Conservation (phyloP, 805 yeast species). For the Wickerhamiella brachini region DNA sequence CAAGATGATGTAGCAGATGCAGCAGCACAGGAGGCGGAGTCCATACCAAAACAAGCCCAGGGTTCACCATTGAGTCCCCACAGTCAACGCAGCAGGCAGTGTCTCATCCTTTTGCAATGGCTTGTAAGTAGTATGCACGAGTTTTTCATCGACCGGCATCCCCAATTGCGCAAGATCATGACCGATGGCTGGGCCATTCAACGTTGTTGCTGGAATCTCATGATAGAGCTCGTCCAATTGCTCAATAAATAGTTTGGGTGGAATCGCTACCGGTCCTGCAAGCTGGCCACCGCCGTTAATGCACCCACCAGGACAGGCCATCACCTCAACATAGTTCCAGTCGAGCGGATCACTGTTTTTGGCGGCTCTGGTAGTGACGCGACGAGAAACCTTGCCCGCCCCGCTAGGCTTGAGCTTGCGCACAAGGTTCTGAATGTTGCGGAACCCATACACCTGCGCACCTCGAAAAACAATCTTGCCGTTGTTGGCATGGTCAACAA, state of each 20-base stretch:
- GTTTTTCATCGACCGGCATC: background rate
- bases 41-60: too few species aligned
- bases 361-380: constrained; percentile 13
- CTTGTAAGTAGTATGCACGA: constrained; percentile 12
- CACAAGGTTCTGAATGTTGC: constrained; percentile 87
- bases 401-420: constrained; percentile 51
- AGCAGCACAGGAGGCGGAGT: too few species aligned
- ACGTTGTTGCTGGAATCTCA: constrained; percentile 8
- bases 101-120: constrained; percentile 11
- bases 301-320: constrained; percentile 98
- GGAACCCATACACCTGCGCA: constrained; percentile 75
- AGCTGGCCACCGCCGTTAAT: constrained; percentile 95
- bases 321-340: constrained; percentile 78
- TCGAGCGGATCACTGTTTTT: constrained; percentile 43
- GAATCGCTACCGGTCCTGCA: constrained; percentile 26
- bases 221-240: constrained; percentile 27
- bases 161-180: constrained; percentile 5
- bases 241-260: constrained; percentile 22
- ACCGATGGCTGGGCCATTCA: constrained; percentile 7
- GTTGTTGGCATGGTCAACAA: constrained; percentile 28
- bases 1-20: too few species aligned
- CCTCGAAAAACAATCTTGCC: constrained; percentile 37
- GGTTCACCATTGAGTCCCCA: constrained; percentile 19
- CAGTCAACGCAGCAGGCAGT: constrained; percentile 15
- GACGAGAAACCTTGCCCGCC: constrained; percentile 11